Base-by-base conservation (phyloP, 1,284 basidiomycete species). In the Sporisorium exsertum region DNA sequence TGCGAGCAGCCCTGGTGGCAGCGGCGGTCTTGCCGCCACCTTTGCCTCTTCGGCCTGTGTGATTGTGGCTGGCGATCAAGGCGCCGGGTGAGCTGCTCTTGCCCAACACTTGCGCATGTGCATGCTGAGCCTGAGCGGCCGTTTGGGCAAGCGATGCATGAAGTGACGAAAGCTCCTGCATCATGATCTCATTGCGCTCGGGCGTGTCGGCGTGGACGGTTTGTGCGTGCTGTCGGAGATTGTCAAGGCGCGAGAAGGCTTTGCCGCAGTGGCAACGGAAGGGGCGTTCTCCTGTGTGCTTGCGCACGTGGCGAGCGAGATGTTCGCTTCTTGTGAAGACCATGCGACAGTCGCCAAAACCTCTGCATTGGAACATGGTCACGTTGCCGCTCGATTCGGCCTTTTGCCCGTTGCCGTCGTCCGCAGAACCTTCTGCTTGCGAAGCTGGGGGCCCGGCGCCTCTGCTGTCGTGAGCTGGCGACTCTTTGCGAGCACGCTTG, bases 251-350 rank as follows among this genome's bases (percentile, higher is more conserved):
- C 18, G 94, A 96, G 85, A 98, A 97, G 68, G 95, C 92, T 86
- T 97, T 96, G 29, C 91, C 90, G 87, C 95, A 98, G 84, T 97
- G 95, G 85, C 95, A 98, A 32, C 79, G 77, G 87, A 97, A 97
- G 5, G 95, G 95, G 7, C 94, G 90, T 85, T 97, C 95, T 69
- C 95, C 95, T 18, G 95, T 97, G 86, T 97, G 95, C 89, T 97
- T 97, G 78, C 95, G 89, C 83, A 97, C 94, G 88, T 98, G 95
- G 79, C 95, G 90, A 66, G 95, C 95, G 5, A 98, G 88, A 87
- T 97, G 95, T 87, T 97, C 95, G 86, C 92, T 94, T 85, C 95
- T 89, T 61, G 92, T 94, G 86, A 98, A 97, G 65, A 95, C 94
- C 94, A 97, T 97, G 75, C 92, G 90, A 87, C 95, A 97, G 62